phyloP scores from a whole-genome alignment of 805 yeast species.

The Lachancea meyersii region DNA sequence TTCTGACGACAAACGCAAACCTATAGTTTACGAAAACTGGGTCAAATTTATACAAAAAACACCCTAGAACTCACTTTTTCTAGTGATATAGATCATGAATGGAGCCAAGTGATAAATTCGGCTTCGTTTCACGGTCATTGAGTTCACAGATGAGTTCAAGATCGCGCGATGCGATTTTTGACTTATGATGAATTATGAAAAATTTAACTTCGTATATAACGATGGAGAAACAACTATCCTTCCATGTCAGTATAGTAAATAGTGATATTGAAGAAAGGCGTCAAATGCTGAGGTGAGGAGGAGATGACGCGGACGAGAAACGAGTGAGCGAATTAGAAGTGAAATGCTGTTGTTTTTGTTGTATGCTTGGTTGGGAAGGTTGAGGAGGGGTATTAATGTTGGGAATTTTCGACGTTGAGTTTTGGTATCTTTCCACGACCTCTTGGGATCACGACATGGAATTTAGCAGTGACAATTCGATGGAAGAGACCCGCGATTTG shows the following conservation, averaged over 20 bases:
- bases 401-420: too few species aligned
- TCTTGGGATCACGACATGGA: slow-evolving; percentile 8
- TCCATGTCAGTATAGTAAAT: not conserved
- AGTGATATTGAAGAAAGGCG: not conserved
- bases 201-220: not conserved
- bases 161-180: not conserved
- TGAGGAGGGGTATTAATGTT: too few species aligned
- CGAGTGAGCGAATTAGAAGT: not conserved
- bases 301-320: not conserved
- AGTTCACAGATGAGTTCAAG: not conserved
- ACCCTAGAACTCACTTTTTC: not conserved
- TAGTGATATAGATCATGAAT: slow-evolving; percentile 6
- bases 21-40: not conserved
- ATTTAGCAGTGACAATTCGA: slow-evolving; percentile 7
- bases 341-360: too few species aligned
- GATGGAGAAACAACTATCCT: not conserved
- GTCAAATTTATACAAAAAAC: not conserved
- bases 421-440: too few species aligned
- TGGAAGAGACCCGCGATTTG: slow-evolving; percentile 8
- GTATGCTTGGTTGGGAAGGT: too few species aligned
- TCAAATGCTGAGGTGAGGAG: not conserved
- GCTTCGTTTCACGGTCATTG: not conserved
- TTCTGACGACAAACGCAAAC: not conserved
- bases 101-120: not conserved
- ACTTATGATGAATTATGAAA: not conserved